Evolutionary conservation across 2,329 filamentous ascomycete species (phyloP).

Genomic region (Penicillium sp.): DNA sequence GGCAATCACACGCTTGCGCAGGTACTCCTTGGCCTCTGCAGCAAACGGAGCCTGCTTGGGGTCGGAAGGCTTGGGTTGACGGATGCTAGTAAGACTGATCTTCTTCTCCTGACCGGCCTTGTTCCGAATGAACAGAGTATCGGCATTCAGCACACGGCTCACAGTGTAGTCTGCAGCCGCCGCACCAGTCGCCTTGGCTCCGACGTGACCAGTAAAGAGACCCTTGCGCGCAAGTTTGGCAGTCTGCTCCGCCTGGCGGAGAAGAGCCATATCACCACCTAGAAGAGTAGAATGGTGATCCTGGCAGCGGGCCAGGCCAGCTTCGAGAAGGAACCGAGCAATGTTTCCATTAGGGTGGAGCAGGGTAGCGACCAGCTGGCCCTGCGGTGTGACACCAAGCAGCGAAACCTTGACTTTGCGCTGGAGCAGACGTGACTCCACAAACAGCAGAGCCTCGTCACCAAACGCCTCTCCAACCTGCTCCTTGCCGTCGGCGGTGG

Average conservation of each 20-base stretch:
- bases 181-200: constrained; percentile 58
- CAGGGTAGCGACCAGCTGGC: constrained; percentile 82
- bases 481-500: constrained; percentile 73
- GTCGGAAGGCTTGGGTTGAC: constrained; percentile 86
- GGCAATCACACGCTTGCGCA: constrained; percentile 89
- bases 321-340: constrained; percentile 82
- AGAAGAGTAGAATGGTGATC: constrained; percentile 95
- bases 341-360: constrained; percentile 91
- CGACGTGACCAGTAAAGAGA: constrained; percentile 76
- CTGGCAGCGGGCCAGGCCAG: constrained; percentile 85
- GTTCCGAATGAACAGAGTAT: constrained; percentile 81
- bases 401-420: constrained; percentile 78
- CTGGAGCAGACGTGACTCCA: constrained; percentile 82
- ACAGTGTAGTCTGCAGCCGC: constrained; percentile 73
- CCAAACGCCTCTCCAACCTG: constrained; percentile 86
- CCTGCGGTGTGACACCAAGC: constrained; percentile 83
- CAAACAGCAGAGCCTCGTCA: constrained; percentile 82
- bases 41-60: constrained; percentile 82
- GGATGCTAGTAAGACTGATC: constrained; percentile 86
- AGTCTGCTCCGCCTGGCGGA: constrained; percentile 81
- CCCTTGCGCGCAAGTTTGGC: constrained; percentile 75
- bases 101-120: constrained; percentile 84
- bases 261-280: constrained; percentile 78
- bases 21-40: constrained; percentile 92
- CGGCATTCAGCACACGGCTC: constrained; percentile 79